Evolutionary conservation across 2,329 filamentous ascomycete species (phyloP), one percentile per base, ranked within the genome.

Genomic region (Microsporum audouinii): DNA sequence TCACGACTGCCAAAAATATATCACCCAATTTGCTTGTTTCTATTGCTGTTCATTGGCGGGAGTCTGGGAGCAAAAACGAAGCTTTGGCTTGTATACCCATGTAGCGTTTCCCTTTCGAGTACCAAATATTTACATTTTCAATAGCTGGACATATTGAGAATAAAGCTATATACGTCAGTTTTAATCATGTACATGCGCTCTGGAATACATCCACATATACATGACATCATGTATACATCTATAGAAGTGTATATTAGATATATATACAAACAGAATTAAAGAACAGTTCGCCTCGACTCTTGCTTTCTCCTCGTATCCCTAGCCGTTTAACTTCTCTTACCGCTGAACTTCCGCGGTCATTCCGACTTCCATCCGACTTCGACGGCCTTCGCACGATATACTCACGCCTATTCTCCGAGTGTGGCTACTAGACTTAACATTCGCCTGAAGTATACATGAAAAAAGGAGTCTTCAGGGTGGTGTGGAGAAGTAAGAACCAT

Each of bases 1-100:
- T 33, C 12, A 5, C 27, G 17, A 34, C 8, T 34, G 27, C 49
- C 14, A 27, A 31, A 47, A 47, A 7, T 6, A 53, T 53, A 43
- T n/a, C 39, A 43, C 39, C 39, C 27, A 33, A 12, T 53, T 53
- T 27, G 17, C 27, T 53, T 29, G 14, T 53, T 53, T 53, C 33
- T 33, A n/a, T 53, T 34, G 49, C 27, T 53, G 49, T 33, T 53
- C 27, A 12, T 53, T 53, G 49, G 49, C 49, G 49, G 49, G 49
- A 29, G 49, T 53, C 49, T 34, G 31, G 49, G 49, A 53, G 49
- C 39, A 53, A 53, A 53, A 53, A 33, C 12, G 49, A 53, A 53
- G 49, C 49, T 53, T 53, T 53, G 27, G 49, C 49, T 53, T 53
- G 31, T 53, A 53, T 53, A 53, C 49, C 49, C 49, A 53, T 53